phyloP scores from a whole-genome alignment of 495 filamentous ascomycete species.

The Margaritispora aquatica region DNA sequence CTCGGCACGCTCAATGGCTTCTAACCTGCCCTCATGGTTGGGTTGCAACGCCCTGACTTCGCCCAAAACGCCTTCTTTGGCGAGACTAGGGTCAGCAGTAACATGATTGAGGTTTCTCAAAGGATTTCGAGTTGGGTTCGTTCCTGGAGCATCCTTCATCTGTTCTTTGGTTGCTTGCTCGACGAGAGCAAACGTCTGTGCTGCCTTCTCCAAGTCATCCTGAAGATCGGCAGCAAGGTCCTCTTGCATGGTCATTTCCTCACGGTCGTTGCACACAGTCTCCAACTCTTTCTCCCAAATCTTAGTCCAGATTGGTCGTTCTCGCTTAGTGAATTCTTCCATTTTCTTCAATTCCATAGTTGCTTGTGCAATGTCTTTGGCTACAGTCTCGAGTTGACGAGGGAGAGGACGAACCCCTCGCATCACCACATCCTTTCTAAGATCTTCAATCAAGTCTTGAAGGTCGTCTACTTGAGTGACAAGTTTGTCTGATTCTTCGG shows the following conservation, averaged over 20 bases:
- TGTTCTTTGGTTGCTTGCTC: conserved; percentile 97
- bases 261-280: conserved; percentile 88
- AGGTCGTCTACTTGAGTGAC: conserved; percentile 91
- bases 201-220: conserved; percentile 91
- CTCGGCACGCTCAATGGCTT: conserved; percentile 94
- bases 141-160: conserved; percentile 58
- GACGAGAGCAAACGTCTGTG: conserved; percentile 86
- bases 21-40: conserved; percentile 86
- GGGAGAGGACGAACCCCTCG: conserved; percentile 90
- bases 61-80: conserved; percentile 84
- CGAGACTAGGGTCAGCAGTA: conserved; percentile 65
- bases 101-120: conserved; percentile 49
- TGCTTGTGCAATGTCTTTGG: conserved; percentile 75
- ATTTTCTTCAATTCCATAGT: conserved; percentile 90
- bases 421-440: conserved; percentile 92
- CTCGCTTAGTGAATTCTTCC: conserved; percentile 81
- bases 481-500: conserved; percentile 76
- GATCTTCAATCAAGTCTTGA: conserved; percentile 91
- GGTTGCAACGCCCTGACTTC: conserved; percentile 93
- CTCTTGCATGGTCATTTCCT: conserved; percentile 90
- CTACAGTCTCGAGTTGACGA: conserved; percentile 80
- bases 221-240: conserved; percentile 86
- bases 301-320: conserved; percentile 96
- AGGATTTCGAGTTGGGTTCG: conserved; percentile 42
- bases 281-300: conserved; percentile 97